A percentile compares a stretch with the other conserved stretches of the same genome.
Conservation (phyloP, 306 rosid genomes). For the Luffa acutangula region DNA sequence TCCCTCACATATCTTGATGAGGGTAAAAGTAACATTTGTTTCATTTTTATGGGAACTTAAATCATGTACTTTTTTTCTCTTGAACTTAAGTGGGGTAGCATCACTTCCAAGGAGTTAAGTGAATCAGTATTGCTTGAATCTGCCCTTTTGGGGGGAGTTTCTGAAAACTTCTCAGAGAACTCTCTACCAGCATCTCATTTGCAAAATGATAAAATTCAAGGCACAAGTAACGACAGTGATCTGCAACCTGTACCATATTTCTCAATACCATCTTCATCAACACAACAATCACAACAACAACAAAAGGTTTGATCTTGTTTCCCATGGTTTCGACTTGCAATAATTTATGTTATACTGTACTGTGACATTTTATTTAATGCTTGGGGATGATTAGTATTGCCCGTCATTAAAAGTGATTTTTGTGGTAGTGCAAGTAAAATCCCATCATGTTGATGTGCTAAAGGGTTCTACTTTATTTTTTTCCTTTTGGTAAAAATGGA, state of each 20-base stretch:
- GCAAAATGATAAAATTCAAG: slow-evolving; percentile 25
- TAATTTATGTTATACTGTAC: neutral
- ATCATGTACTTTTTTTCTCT: slow-evolving; percentile 11
- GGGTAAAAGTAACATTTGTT: neutral
- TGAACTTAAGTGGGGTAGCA: slow-evolving; percentile 54
- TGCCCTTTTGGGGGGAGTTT: slow-evolving; percentile 36
- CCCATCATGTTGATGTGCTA: too few relatives aligned
- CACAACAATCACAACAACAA: slow-evolving; percentile 30
- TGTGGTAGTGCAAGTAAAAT: too few relatives aligned
- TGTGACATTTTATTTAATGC: neutral
- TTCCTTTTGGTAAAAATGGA: too few relatives aligned
- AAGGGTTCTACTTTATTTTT: too few relatives aligned
- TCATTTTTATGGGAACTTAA: neutral
- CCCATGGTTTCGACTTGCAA: neutral
- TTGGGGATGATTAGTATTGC: neutral
- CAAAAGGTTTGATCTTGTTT: slow-evolving; percentile 48
- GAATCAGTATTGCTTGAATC: slow-evolving; percentile 59
- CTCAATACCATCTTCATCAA: slow-evolving; percentile 22
- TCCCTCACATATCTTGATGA: neutral
- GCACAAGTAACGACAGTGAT: slow-evolving; percentile 15
- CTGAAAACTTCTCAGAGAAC: slow-evolving; percentile 18
- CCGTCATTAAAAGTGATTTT: too few relatives aligned
- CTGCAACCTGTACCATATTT: slow-evolving; percentile 12
- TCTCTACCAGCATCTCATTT: slow-evolving; percentile 22
- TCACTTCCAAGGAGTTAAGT: slow-evolving; percentile 59